Base-by-base conservation (phyloP, 495 filamentous ascomycete genomes). In the Lichenothelia convexa region DNA sequence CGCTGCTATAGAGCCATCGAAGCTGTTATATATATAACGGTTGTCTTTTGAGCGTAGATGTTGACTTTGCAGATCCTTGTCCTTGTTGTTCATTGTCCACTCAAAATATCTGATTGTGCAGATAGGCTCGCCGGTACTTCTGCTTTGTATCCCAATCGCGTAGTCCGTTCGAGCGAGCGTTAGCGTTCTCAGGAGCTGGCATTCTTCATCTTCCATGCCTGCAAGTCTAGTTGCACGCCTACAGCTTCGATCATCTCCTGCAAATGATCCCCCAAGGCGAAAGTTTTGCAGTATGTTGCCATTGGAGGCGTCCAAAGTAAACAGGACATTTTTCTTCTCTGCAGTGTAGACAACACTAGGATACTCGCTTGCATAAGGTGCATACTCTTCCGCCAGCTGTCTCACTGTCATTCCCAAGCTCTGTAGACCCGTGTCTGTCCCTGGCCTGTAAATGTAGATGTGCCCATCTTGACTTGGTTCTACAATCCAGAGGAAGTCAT, bases 401-500 rank as follows among this genome's bases (percentile, higher is more conserved):
- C 85, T 89, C 51, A 93, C 82, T 0, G 83, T 80, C 42, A 77
- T 55, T 24, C 67, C 73, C 20, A 81, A 54, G 44, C 67, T 70
- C 53, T 79, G 65, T 35, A 76, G 46, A 9, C 68, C 71, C 20
- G 78, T 57, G 15, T 70, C 55, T 0, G 64, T 63, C 3, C 63
- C 70, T 7, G 71, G 80, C 21, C 70, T 71, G 63, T 87, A 92
- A 17, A 91, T 71, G 44, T 89, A 94, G n/a, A 97, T 64, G 48
- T 69, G 73, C 2, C 89, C 89, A 55, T 92, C 78, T 40, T 76
- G 69, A 36, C 72, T 89, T 6, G 89, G 89, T 52, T 95, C 91
- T 32, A 97, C 82, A 33, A 93, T 84, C 89, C 89, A 97, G n/a
- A 92, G 54, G 41, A 82, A 85, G 38, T 85, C 74, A 43, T 92